Evolutionary conservation across 2,329 filamentous ascomycete genomes (phyloP), one percentile per base, ranked within the genome.

Genomic region (Coniochaeta hoffmannii): DNA sequence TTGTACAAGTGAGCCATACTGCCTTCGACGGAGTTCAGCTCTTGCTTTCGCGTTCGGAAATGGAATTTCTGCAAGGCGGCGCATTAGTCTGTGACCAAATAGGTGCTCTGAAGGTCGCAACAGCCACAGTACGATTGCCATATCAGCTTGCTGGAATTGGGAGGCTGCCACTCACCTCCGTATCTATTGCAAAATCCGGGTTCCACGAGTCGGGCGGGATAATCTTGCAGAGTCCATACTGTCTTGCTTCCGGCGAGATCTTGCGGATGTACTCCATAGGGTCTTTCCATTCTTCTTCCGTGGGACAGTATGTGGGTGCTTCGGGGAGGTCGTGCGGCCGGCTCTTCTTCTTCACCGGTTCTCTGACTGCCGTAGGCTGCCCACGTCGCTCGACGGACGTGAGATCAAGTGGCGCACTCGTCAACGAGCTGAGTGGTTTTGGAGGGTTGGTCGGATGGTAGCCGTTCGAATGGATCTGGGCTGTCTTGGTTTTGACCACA

Each of bases 11-110:
- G 54, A 56, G 60, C 79, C 85, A 73, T 82, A 95, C 91, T 94
- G 79, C 94, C 94, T 87, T 99, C 94, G 51, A 97, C 90, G 15
- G 92, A 96, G 71, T 99, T 99, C 59, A 99, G 78, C 71, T 97
- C 93, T 71, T 99, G 94, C 69, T 95, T 91, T 68, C 94, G 85
- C 14, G 94, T 99, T 61, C 91, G 86, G 68, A 99, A 99, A 71
- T 99, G 94, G 66, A 99, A 99, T 72, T 86, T 89, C 92, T 97
- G 67, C 19, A 3, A 24, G 14, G 11, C 7, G 14, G 11, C 38
- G 30, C 15, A 50, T 49, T 28, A 54, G 53, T 9, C 19, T 7
- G 28, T 34, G 9, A 8, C 32, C 41, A 6, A n/a, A 9, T 30
- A 22, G 9, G 8, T 2, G 28, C 3, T 9, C 49, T n/a, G 3